phyloP scores from a whole-genome alignment of 306 rosid genomes.

The Medicago ruthenica region DNA sequence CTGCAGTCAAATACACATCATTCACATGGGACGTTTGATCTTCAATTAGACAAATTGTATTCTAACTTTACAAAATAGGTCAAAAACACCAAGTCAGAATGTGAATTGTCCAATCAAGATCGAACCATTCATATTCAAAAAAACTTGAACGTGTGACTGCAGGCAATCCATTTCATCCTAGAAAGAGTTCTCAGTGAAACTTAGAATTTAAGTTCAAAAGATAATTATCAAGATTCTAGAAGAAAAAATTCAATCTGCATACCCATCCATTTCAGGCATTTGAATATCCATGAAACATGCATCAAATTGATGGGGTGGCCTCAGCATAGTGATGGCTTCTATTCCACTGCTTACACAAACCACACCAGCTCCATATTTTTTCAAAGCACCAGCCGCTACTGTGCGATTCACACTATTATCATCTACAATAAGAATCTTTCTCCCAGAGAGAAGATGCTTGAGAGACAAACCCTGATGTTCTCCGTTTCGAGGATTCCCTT shows the following conservation, averaged over 20 bases:
- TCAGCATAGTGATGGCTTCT: constrained; percentile 71
- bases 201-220: constrained; percentile 15
- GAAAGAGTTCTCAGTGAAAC: constrained; percentile 19
- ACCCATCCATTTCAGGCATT: constrained; percentile 99
- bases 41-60: background rate
- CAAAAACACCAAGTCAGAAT: background rate
- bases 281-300: constrained; percentile 99
- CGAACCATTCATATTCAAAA: background rate
- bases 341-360: constrained; percentile 79
- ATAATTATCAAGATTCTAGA: constrained; percentile 12
- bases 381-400: constrained; percentile 96
- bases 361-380: constrained; percentile 88
- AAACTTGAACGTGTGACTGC: background rate
- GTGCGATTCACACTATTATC: constrained; percentile 86
- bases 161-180: background rate
- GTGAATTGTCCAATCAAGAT: background rate
- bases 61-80: background rate
- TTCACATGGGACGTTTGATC: background rate
- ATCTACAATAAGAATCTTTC: constrained; percentile 85
- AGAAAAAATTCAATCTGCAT: constrained; percentile 43
- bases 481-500: constrained; percentile 68
- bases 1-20: background rate
- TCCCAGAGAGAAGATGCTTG: constrained; percentile 72
- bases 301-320: constrained; percentile 82
- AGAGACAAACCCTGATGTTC: constrained; percentile 77